These are phyloP conservation scores for Diplodia scrobiculata DNA, from an alignment of 2,329 filamentous ascomycete species.

Conservation along the genomic window DNA sequence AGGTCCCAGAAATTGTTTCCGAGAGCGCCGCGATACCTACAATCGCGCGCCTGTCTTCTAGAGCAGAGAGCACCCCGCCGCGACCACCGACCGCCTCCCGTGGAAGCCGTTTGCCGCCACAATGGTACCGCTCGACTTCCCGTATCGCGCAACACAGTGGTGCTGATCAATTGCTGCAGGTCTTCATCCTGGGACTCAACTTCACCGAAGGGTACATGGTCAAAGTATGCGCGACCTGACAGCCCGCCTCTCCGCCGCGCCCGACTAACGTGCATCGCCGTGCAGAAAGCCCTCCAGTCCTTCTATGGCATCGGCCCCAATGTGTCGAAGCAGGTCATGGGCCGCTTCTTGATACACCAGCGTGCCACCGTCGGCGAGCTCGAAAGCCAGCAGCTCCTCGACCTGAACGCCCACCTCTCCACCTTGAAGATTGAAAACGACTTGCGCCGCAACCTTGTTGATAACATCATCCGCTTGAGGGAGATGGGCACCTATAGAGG, in stretches of 20 bases:
- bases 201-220: conserved; percentile 83
- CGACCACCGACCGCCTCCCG: background rate
- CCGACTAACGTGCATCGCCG: conserved; percentile 4
- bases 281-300: conserved; percentile 70
- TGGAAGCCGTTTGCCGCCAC: conserved; percentile 1
- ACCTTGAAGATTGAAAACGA: conserved; percentile 95
- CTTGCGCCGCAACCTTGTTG: conserved; percentile 71
- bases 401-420: conserved; percentile 80
- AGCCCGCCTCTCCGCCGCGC: background rate
- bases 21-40: background rate
- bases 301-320: conserved; percentile 84
- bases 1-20: conserved; percentile 15
- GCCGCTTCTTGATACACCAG: conserved; percentile 85
- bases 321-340: conserved; percentile 73
- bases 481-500: conserved; percentile 91
- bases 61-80: conserved; percentile 10
- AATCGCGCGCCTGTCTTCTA: background rate
- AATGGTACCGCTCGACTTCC: background rate
- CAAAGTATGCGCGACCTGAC: conserved; percentile 59
- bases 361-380: conserved; percentile 76
- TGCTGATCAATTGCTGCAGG: conserved; percentile 52
- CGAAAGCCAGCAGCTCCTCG: conserved; percentile 73
- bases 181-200: conserved; percentile 83
- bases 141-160: background rate
- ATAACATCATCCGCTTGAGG: conserved; percentile 82